These are phyloP conservation scores for Quercus parvula DNA, from an alignment of 306 rosid genomes.

Conservation along the genomic window DNA sequence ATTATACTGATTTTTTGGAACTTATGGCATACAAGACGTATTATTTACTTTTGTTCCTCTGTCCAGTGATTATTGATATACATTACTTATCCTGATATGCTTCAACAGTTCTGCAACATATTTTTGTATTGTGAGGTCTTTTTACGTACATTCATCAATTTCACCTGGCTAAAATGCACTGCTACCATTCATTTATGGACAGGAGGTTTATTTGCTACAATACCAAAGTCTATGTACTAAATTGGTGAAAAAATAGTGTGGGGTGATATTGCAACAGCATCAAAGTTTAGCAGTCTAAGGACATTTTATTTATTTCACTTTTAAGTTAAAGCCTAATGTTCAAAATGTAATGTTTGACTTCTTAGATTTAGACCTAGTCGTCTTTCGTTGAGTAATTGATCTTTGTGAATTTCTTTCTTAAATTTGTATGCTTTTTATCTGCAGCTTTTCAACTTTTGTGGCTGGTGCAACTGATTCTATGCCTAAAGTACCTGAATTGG, in stretches of 20 bases:
- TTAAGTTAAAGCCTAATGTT: neutral
- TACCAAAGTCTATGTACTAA: no score
- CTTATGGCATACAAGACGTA: neutral
- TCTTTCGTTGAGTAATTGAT: neutral
- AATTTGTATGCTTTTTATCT: slow-evolving; percentile 11
- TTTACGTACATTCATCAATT: neutral
- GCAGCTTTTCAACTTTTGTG: slow-evolving; percentile 46
- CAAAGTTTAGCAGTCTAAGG: no score
- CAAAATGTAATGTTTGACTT: neutral
- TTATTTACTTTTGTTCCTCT: neutral
- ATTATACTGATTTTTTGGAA: neutral
- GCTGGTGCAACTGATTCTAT: slow-evolving; percentile 25
- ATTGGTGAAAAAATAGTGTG: no score
- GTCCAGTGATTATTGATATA: neutral
- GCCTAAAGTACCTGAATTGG: slow-evolving; percentile 31
- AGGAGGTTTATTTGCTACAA: no score
- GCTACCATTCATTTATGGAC: no score
- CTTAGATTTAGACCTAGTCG: neutral
- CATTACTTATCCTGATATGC: neutral
- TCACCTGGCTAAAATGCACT: no score
- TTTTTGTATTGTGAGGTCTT: neutral
- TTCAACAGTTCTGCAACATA: neutral
- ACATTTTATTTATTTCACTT: neutral
- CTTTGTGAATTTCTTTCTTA: neutral
- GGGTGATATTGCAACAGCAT: no score